Percentiles rank a stretch among this genome's conserved stretches.
Conservation (phyloP, 176 grass and related monocot genomes). For the Zoysia japonica region DNA sequence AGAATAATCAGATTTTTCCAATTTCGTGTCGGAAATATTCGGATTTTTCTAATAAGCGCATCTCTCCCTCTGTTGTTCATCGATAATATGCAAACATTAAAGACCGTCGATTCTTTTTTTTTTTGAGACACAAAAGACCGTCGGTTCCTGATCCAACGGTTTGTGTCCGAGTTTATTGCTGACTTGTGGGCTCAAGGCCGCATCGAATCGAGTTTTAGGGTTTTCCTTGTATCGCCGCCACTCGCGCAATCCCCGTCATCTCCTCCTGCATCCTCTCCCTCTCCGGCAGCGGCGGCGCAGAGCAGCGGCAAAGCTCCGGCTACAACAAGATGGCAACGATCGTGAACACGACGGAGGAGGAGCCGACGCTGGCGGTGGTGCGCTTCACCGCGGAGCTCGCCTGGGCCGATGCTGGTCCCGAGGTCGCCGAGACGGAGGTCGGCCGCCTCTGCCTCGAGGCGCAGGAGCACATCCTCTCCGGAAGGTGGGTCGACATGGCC, state of each 20-base stretch:
- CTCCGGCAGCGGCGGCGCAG: constrained; percentile 33
- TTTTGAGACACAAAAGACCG: background rate
- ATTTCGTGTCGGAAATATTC: too few relatives aligned
- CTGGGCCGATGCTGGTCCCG: constrained; percentile 84
- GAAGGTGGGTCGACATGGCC: constrained; percentile 72
- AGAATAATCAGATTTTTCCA: too few relatives aligned
- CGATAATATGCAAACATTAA: background rate
- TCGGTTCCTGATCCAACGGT: background rate
- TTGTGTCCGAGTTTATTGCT: background rate
- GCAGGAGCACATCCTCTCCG: constrained; percentile 63
- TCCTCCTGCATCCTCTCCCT: background rate
- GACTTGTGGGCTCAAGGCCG: background rate
- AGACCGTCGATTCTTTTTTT: background rate
- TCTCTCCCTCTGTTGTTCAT: too few relatives aligned
- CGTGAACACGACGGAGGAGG: constrained; percentile 84
- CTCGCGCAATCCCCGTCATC: background rate
- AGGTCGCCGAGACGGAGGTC: constrained; percentile 86
- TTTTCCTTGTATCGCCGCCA: constrained; percentile 32
- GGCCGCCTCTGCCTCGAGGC: constrained; percentile 71
- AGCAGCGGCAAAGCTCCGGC: background rate
- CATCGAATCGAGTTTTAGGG: constrained; percentile 28
- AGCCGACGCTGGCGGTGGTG: constrained; percentile 83
- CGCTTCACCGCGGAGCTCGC: constrained; percentile 72
- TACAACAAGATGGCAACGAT: constrained; percentile 63
- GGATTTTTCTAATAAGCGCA: too few relatives aligned